Conservation (phyloP, 139 green algal species). For the Closterium sp. region DNA sequence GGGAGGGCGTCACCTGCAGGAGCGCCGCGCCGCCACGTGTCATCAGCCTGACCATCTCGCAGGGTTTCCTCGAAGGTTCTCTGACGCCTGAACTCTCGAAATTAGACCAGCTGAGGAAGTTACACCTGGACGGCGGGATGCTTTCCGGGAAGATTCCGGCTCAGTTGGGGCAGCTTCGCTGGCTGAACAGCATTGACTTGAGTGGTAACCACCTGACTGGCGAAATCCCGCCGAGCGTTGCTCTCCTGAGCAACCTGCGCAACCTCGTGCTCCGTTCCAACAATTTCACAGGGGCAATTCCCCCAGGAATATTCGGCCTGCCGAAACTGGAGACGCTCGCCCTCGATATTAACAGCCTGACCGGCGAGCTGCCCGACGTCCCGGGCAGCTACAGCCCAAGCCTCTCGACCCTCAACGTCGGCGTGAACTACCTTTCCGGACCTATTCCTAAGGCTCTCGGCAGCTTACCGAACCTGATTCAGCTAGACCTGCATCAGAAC, state of each 20-base stretch:
- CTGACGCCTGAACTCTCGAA: background rate
- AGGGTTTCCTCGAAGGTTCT: background rate
- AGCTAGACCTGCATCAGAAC: conserved; percentile 21
- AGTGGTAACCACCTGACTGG: background rate
- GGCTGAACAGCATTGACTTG: background rate
- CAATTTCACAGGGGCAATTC: background rate
- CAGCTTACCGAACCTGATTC: background rate
- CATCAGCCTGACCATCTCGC: background rate
- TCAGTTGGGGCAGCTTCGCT: background rate
- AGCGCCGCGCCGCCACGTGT: background rate
- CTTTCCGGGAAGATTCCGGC: background rate
- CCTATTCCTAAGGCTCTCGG: conserved; percentile 11
- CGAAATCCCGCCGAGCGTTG: background rate
- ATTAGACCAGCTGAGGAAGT: background rate
- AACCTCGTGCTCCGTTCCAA: background rate
- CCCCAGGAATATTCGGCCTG: background rate
- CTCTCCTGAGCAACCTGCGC: background rate
- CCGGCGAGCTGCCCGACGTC: background rate
- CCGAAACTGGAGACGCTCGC: background rate
- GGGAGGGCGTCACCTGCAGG: background rate
- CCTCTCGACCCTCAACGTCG: background rate
- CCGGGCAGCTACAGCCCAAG: background rate
- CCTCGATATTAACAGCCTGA: background rate
- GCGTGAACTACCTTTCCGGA: conserved; percentile 11
- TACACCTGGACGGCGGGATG: background rate